Conservation (phyloP, 2,329 filamentous ascomycete genomes). For the Calonectria ilicicola region DNA sequence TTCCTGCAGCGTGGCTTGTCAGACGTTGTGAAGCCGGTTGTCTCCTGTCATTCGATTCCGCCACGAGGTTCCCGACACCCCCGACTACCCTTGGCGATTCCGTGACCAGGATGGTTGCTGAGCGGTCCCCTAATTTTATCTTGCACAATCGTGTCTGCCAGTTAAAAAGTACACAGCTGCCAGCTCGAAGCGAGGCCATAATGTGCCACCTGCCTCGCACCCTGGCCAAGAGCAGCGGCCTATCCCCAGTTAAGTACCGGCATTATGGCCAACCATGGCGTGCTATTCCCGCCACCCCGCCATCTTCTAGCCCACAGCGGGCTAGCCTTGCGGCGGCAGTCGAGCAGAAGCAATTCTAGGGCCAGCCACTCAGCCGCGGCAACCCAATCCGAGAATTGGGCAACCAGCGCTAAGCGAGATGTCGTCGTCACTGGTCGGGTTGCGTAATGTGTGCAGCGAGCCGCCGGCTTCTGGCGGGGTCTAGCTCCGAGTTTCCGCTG, state of each 20-base stretch:
- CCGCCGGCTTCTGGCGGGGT: neutral
- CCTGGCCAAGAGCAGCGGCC: neutral
- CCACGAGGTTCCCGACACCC: neutral
- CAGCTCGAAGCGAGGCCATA: neutral
- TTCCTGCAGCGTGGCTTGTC: conserved; percentile 3
- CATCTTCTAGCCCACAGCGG: neutral
- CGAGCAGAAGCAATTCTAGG: neutral
- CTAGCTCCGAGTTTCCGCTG: neutral
- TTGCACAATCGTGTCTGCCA: neutral
- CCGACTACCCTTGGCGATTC: neutral
- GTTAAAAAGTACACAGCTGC: neutral
- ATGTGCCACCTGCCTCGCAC: neutral
- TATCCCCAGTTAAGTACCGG: neutral
- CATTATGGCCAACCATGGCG: neutral
- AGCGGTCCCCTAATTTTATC: neutral
- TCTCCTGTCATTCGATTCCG: neutral
- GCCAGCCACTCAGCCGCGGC: neutral
- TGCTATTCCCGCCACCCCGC: neutral
- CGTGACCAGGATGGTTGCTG: neutral
- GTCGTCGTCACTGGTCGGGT: neutral
- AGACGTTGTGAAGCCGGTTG: neutral
- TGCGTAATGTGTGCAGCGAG: neutral
- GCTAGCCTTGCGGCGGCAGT: neutral
- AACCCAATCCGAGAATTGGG: neutral
- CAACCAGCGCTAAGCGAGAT: neutral